phyloP scores from a whole-genome alignment of 225 moss, liverwort and hornwort species.

The Antitrichia curtipendula region DNA sequence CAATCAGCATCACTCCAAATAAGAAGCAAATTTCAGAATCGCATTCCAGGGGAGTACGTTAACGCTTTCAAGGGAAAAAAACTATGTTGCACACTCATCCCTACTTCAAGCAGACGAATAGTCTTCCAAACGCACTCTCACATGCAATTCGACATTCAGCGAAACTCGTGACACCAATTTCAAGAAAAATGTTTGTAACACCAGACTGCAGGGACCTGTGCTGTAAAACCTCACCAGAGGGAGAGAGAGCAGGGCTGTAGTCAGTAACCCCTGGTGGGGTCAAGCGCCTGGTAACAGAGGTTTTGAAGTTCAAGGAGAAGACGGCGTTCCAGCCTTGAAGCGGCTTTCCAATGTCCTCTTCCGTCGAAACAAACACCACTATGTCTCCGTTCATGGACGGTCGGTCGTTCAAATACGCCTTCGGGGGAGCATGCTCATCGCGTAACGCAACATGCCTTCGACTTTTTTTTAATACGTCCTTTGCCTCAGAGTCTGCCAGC shows the following conservation, averaged over 20 bases:
- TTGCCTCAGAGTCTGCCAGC: background rate
- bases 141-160: background rate
- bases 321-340: conserved; percentile 66
- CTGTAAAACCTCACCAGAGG: conserved; percentile 31
- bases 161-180: background rate
- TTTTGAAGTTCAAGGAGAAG: conserved; percentile 42
- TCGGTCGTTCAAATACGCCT: conserved; percentile 29
- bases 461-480: background rate
- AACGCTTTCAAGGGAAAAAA: no score
- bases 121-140: background rate
- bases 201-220: background rate
- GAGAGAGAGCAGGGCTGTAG: conserved; percentile 82
- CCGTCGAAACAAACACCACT: conserved; percentile 66
- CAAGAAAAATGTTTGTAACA: no score
- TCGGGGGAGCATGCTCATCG: background rate
- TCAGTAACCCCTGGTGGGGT: conserved; percentile 70
- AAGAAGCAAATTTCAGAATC: background rate
- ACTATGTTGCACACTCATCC: background rate
- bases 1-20: background rate
- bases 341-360: conserved; percentile 20
- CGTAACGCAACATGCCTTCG: background rate
- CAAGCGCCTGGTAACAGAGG: conserved; percentile 34
- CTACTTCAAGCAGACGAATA: no score
- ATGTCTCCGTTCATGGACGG: conserved; percentile 50
- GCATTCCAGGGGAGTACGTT: background rate